A percentile compares a stretch with the other conserved stretches of the same genome.
phyloP scores from a whole-genome alignment of 306 rosid genomes.

The Pterocarpus santalinus region DNA sequence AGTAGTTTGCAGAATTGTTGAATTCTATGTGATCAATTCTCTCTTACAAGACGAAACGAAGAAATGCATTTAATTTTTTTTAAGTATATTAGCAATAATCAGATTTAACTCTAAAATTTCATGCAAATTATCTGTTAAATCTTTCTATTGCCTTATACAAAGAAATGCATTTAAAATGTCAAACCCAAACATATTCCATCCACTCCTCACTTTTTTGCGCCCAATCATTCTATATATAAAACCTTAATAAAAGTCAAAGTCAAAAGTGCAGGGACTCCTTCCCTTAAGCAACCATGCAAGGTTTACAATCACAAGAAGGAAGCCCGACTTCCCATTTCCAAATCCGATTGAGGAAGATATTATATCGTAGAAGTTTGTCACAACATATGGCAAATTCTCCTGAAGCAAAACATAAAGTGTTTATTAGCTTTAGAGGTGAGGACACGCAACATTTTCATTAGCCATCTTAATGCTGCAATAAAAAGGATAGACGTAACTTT shows the following conservation, averaged over 20 bases:
- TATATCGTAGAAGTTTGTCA: not conserved
- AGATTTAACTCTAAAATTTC: too few species aligned
- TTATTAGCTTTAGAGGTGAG: conserved; percentile 25
- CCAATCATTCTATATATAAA: not conserved
- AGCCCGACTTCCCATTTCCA: not conserved
- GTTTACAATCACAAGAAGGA: too few species aligned
- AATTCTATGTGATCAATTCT: not conserved
- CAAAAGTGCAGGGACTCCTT: conserved; percentile 18
- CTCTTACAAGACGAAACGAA: not conserved
- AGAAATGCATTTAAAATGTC: not conserved
- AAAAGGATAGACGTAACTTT: conserved; percentile 1
- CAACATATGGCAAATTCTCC: not conserved
- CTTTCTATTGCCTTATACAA: too few species aligned
- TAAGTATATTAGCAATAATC: too few species aligned
- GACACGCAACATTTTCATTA: conserved; percentile 32
- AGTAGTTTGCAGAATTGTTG: too few species aligned
- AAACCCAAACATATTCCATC: not conserved
- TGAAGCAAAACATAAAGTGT: conserved; percentile 13
- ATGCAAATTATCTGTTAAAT: too few species aligned
- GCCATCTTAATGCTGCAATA: conserved; percentile 36
- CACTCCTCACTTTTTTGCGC: not conserved
- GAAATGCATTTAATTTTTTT: too few species aligned
- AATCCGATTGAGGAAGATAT: too few species aligned
- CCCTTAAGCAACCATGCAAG: not conserved
- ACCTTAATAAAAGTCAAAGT: not conserved